phyloP scores from a whole-genome alignment of 106 monocot species.

The Dendrobium huoshanense region DNA sequence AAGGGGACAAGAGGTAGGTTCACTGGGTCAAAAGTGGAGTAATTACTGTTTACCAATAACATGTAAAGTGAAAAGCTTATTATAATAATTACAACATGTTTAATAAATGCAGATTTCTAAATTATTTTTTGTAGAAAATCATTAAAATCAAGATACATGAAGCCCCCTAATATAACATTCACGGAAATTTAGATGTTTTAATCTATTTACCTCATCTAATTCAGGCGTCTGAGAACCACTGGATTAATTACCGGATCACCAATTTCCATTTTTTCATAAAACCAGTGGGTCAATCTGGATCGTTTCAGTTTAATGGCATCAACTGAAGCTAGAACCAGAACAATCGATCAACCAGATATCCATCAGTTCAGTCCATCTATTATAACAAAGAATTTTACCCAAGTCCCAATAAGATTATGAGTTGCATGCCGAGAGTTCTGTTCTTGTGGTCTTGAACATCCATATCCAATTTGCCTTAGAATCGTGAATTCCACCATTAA shows the following conservation, averaged over 20 bases:
- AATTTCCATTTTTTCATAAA: neutral
- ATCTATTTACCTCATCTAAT: slow-evolving; percentile 1
- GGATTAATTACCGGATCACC: neutral
- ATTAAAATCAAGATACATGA: neutral
- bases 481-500: neutral
- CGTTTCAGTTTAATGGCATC: neutral
- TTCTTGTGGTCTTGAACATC: neutral
- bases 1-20: neutral
- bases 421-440: neutral
- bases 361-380: neutral
- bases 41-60: neutral
- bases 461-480: too few relatives aligned
- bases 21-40: neutral
- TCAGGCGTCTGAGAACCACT: neutral
- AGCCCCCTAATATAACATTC: neutral
- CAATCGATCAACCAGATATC: neutral
- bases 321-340: neutral
- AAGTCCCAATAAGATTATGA: neutral
- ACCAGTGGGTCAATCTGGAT: neutral
- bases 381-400: neutral
- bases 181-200: neutral
- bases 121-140: neutral
- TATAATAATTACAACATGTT: neutral
- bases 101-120: neutral
- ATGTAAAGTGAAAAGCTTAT: neutral